A percentile compares a stretch with the other conserved stretches of the same genome.
These are phyloP conservation scores for Fusarium robinianum DNA, from an alignment of 2,329 filamentous ascomycete species.

Conservation along the genomic window DNA sequence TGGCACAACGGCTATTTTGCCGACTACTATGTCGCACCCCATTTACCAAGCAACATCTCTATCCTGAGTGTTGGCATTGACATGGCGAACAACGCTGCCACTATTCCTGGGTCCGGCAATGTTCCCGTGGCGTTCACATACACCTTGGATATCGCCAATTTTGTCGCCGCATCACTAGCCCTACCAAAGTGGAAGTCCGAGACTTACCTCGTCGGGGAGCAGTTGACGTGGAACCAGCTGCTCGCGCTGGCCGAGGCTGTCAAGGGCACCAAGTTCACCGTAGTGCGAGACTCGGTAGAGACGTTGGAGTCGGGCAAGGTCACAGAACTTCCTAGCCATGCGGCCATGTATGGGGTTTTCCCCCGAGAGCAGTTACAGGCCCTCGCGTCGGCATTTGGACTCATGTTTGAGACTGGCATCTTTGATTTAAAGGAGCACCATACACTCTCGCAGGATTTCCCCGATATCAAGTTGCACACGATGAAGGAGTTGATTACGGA, in stretches of 20 bases:
- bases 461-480: no score
- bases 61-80: constrained; percentile 49
- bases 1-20: constrained; percentile 50
- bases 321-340: constrained; percentile 41
- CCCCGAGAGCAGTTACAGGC: constrained; percentile 34
- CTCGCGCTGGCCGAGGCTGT: constrained; percentile 47
- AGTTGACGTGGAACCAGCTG: constrained; percentile 50
- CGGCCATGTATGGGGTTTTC: constrained; percentile 29
- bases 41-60: constrained; percentile 45
- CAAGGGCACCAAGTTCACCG: constrained; percentile 48
- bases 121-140: constrained; percentile 52
- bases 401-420: background rate
- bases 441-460: no score
- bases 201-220: constrained; percentile 45
- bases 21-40: constrained; percentile 50
- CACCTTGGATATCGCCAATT: constrained; percentile 53
- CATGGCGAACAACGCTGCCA: constrained; percentile 49
- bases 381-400: background rate
- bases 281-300: constrained; percentile 41
- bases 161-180: constrained; percentile 48
- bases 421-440: background rate
- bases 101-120: constrained; percentile 55
- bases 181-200: constrained; percentile 49
- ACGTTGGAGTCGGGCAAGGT: constrained; percentile 41
- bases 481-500: no score